Conservation (phyloP, 345 rosid species). For the Kandelia obovata region DNA sequence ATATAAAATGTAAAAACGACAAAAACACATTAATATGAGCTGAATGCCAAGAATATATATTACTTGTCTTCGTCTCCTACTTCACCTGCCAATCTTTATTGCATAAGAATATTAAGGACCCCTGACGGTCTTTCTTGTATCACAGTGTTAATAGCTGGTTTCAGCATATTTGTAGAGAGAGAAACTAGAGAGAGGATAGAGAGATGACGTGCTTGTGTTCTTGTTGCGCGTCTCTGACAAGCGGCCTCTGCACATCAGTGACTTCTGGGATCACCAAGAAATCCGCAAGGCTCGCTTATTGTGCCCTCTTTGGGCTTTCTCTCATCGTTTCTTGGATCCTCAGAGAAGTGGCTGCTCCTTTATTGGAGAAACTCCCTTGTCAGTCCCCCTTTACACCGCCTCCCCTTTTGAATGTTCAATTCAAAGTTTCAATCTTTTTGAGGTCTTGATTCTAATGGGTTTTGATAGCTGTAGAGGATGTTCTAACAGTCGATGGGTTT, state of each 20-base stretch:
- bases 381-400: slow-evolving; percentile 13
- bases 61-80: too few species aligned
- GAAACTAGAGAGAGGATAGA: background rate
- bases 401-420: background rate
- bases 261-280: slow-evolving; percentile 75
- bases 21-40: too few species aligned
- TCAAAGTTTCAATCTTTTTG: slow-evolving; percentile 8
- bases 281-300: slow-evolving; percentile 88
- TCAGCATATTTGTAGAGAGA: background rate
- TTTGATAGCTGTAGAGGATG: background rate
- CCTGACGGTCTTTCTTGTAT: too few species aligned
- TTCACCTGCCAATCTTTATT: too few species aligned
- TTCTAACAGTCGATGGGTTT: background rate
- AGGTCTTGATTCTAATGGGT: background rate
- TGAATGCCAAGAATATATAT: too few species aligned
- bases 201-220: slow-evolving; percentile 75
- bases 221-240: slow-evolving; percentile 73
- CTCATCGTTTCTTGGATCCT: slow-evolving; percentile 86
- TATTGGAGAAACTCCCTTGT: slow-evolving; percentile 76
- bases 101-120: too few species aligned
- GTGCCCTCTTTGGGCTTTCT: slow-evolving; percentile 90
- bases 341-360: slow-evolving; percentile 74
- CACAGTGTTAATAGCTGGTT: too few species aligned
- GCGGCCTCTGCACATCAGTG: slow-evolving; percentile 89
- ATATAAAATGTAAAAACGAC: too few species aligned